These are phyloP conservation scores for Camellia sinensis DNA, from an alignment of 148 eudicot species.

Conservation along the genomic window DNA sequence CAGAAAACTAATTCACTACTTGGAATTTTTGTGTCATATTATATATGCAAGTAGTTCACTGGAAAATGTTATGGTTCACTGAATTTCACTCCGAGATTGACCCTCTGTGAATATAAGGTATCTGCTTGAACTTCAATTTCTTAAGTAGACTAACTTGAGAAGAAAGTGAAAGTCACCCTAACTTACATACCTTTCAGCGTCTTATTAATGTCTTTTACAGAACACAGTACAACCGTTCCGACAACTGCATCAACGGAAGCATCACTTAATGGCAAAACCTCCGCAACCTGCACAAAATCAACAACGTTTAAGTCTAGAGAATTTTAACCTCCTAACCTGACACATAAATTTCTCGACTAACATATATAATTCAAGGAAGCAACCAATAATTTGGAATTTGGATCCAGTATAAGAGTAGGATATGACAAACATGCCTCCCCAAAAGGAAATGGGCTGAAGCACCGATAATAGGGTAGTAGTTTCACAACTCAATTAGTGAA, in stretches of 20 bases:
- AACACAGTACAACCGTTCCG: conserved; percentile 88
- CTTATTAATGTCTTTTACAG: conserved; percentile 61
- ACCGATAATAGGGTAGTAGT: neutral
- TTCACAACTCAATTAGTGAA: neutral
- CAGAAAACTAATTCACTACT: conserved; percentile 2
- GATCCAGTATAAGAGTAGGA: neutral
- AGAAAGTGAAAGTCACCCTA: neutral
- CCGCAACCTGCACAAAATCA: conserved; percentile 62
- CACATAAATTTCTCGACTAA: neutral
- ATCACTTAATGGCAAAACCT: conserved; percentile 73
- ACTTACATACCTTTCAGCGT: conserved; percentile 56
- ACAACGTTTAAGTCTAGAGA: neutral
- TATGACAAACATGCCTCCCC: neutral
- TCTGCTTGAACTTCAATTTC: conserved; percentile 1
- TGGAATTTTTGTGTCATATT: neutral
- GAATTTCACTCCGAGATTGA: neutral
- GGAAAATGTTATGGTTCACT: too few relatives aligned
- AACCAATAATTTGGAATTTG: neutral
- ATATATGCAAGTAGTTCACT: neutral
- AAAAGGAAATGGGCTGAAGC: neutral
- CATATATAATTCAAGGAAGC: neutral
- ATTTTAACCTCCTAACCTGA: neutral
- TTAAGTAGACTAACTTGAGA: neutral
- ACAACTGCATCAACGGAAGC: conserved; percentile 89
- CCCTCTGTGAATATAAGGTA: neutral